Percentiles rank a stretch among this genome's conserved stretches.
These are phyloP conservation scores for Hirsutella thompsonii DNA, from an alignment of 2,329 filamentous ascomycete genomes.

Conservation along the genomic window DNA sequence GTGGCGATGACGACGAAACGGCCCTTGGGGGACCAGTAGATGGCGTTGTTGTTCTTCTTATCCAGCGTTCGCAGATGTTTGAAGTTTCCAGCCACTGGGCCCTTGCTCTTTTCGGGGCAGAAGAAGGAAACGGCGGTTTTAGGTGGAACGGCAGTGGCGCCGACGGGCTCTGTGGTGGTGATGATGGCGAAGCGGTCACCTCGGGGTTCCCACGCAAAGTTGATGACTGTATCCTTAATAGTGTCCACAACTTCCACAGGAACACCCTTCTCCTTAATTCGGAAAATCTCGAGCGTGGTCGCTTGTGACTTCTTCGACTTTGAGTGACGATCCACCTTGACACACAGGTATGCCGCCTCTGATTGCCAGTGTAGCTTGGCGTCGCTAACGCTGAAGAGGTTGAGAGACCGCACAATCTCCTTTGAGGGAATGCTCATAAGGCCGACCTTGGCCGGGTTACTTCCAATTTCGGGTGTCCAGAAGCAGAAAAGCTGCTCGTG, in stretches of 20 bases:
- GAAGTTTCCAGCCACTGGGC: constrained; percentile 72
- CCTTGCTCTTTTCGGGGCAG: constrained; percentile 91
- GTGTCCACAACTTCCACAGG: constrained; percentile 96
- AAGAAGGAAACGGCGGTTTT: constrained; percentile 97
- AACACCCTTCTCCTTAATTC: constrained; percentile 91
- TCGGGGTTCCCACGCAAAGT: constrained; percentile 99
- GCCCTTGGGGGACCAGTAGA: constrained; percentile 96
- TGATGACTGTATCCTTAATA: constrained; percentile 97
- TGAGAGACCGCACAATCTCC: constrained; percentile 84
- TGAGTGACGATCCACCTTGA: constrained; percentile 97
- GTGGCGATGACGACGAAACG: constrained; percentile 92
- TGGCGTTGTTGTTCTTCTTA: constrained; percentile 99
- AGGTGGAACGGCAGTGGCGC: constrained; percentile 68
- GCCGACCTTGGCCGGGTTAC: constrained; percentile 93
- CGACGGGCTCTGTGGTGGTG: constrained; percentile 74
- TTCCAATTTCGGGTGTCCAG: constrained; percentile 97
- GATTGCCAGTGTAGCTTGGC: constrained; percentile 99
- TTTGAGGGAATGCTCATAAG: constrained; percentile 95
- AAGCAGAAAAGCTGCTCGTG: constrained; percentile 97
- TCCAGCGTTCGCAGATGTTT: constrained; percentile 90
- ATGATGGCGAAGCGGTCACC: constrained; percentile 96
- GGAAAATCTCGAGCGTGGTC: constrained; percentile 97
- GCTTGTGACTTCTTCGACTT: constrained; percentile 98
- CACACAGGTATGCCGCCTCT: constrained; percentile 83
- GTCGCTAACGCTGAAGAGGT: constrained; percentile 95